Conservation (phyloP, 1,139 yeast species). For the Casaregolazyma lundiana region DNA sequence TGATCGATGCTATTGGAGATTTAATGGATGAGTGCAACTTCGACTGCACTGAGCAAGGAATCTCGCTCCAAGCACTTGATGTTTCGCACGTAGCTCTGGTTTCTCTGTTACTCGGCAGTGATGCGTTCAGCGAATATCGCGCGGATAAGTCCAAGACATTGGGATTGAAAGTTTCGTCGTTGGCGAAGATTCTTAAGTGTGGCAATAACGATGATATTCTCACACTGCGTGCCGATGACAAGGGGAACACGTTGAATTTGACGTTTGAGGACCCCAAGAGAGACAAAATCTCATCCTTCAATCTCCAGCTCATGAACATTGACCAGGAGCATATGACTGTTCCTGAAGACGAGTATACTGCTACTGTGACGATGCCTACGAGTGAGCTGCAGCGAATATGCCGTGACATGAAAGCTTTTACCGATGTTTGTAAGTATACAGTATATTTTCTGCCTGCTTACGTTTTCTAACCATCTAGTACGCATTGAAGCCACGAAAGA, state of each 20-base stretch:
- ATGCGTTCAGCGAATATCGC: slow-evolving; percentile 89
- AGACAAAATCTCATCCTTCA: slow-evolving; percentile 90
- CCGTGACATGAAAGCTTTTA: slow-evolving; percentile 77
- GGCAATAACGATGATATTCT: slow-evolving; percentile 88
- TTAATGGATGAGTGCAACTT: slow-evolving; percentile 92
- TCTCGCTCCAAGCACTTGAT: slow-evolving; percentile 96
- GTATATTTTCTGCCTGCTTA: background rate
- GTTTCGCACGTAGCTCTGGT: slow-evolving; percentile 94
- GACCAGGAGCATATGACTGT: slow-evolving; percentile 92
- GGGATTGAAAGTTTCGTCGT: slow-evolving; percentile 84
- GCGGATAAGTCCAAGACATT: slow-evolving; percentile 92
- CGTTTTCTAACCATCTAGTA: slow-evolving; percentile 3
- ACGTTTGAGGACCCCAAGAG: slow-evolving; percentile 86
- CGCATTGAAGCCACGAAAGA: slow-evolving; percentile 80
- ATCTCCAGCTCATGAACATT: slow-evolving; percentile 90
- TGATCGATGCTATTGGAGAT: slow-evolving; percentile 89
- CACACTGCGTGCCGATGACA: slow-evolving; percentile 87
- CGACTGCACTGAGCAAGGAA: slow-evolving; percentile 92
- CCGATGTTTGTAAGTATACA: slow-evolving; percentile 66
- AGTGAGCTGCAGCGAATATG: slow-evolving; percentile 84
- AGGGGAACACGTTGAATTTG: slow-evolving; percentile 75
- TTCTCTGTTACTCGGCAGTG: slow-evolving; percentile 79
- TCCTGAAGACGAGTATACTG: slow-evolving; percentile 90
- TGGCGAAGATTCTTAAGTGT: slow-evolving; percentile 83
- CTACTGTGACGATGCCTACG: slow-evolving; percentile 83